A percentile compares a stretch with the other conserved stretches of the same genome.
Conservation (phyloP, 768 basidiomycete species). For the Auricularia auricula-judae region DNA sequence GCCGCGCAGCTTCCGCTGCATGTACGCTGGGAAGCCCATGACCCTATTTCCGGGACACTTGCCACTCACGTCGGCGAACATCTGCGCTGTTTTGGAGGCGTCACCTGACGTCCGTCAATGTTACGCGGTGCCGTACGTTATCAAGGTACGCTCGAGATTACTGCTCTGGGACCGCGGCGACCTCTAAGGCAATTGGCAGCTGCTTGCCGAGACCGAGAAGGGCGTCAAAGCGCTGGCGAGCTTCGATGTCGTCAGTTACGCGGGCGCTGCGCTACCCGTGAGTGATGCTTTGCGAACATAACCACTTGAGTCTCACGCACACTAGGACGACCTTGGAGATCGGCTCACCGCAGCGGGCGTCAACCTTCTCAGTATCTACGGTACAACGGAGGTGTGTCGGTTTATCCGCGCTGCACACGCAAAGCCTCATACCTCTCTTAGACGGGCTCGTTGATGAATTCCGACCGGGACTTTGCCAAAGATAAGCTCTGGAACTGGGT, state of each 20-base stretch:
- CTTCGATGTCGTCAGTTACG: constrained; percentile 40
- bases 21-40: constrained; percentile 30
- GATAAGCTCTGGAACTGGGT: constrained; percentile 52
- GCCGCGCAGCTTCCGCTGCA: constrained; percentile 28
- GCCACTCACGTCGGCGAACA: constrained; percentile 35
- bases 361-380: constrained; percentile 37
- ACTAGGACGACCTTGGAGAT: constrained; percentile 37
- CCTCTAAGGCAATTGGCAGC: constrained; percentile 21
- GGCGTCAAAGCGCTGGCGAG: constrained; percentile 29
- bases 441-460: constrained; percentile 34
- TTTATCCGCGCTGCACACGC: not conserved
- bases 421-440: constrained; percentile 8
- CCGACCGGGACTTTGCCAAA: constrained; percentile 32
- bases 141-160: constrained; percentile 15
- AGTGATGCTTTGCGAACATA: not conserved
- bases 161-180: constrained; percentile 15
- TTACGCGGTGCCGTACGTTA: constrained; percentile 28
- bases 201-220: constrained; percentile 37
- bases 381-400: constrained; percentile 28
- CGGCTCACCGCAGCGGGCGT: constrained; percentile 37
- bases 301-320: not conserved
- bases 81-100: constrained; percentile 26
- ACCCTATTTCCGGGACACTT: constrained; percentile 35
- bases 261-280: constrained; percentile 39
- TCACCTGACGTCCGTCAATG: constrained; percentile 23